Base-by-base conservation (phyloP, 1,284 basidiomycete genomes). In the Austroboletus niveus region DNA sequence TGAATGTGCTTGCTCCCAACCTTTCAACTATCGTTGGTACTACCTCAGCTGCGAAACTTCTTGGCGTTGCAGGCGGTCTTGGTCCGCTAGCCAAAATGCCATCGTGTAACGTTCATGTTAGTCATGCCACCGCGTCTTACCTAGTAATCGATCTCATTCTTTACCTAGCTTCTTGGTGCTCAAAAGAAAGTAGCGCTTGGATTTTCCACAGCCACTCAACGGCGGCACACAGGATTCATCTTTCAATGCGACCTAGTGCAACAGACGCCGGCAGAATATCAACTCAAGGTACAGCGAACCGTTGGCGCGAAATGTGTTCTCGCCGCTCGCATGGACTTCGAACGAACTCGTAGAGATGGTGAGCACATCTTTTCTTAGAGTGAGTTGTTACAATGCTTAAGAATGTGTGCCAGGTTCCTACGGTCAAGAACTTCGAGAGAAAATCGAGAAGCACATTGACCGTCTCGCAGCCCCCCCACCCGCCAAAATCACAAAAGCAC, bases 21-120 rank as follows among this genome's bases (percentile, higher is more conserved):
- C 84, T 99, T 66, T 96, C 93, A 62, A 90, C 92, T 67, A 96
- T 99, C 69, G 92, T 99, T 70, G 96, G 97, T 67, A 98, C 96
- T 49, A 92, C 92, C 57, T 96, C 94, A 75, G 97, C 97, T 41
- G 96, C 97, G 45, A 99, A 99, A 78, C 76, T 99, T 45, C 85
- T 99, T 42, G 97, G 97, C 69, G 93, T 98, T 42, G 94, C 97
- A 32, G 97, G 97, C 53, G 97, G 97, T 41, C 78, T 99, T 17
- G 82, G 82, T 47, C 92, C 91, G 0, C 79, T 99, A 38, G 89
- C 90, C 46, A 95, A 97, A 69, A 96, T 98, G 80, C 97, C 97
- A 6, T 80, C 92, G 4, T 96, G 94, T 71, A 99, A 99, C 70
- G 87, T 98, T 56, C 92, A 96, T 75, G 92, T 95, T 59, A 36